phyloP scores from a whole-genome alignment of 805 yeast species.

The Grigorovia transvaalensis region DNA sequence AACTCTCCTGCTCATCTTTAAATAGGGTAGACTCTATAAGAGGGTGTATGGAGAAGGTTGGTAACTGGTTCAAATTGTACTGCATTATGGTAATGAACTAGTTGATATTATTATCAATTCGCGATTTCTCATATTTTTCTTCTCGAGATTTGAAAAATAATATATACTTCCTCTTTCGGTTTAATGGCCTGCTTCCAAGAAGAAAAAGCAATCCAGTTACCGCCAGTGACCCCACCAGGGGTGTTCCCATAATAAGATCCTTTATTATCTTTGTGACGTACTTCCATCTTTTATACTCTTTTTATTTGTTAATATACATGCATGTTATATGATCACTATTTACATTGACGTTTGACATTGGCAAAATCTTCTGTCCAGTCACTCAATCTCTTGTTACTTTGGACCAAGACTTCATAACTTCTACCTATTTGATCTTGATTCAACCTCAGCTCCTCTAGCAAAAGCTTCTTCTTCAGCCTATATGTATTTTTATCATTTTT shows the following conservation, averaged over 20 bases:
- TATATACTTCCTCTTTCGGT: not conserved
- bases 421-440: conserved; percentile 24
- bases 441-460: conserved; percentile 36
- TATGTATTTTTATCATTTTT: conserved; percentile 12
- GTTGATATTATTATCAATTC: not conserved
- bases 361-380: conserved; percentile 45
- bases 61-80: not conserved
- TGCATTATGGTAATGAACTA: not conserved
- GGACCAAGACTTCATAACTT: conserved; percentile 24
- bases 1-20: not conserved
- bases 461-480: conserved; percentile 23
- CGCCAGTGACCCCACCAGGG: too few relatives aligned
- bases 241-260: too few relatives aligned
- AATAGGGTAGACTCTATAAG: not conserved
- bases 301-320: not conserved
- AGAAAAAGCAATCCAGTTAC: too few relatives aligned
- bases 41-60: not conserved
- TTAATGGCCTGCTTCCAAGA: too few relatives aligned
- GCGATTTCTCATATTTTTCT: not conserved
- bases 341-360: not conserved
- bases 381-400: conserved; percentile 42
- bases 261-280: not conserved
- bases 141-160: not conserved
- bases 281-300: not conserved
- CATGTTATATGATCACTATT: not conserved